Conservation (phyloP, 1,284 basidiomycete genomes). For the Moesziomyces sp. region DNA sequence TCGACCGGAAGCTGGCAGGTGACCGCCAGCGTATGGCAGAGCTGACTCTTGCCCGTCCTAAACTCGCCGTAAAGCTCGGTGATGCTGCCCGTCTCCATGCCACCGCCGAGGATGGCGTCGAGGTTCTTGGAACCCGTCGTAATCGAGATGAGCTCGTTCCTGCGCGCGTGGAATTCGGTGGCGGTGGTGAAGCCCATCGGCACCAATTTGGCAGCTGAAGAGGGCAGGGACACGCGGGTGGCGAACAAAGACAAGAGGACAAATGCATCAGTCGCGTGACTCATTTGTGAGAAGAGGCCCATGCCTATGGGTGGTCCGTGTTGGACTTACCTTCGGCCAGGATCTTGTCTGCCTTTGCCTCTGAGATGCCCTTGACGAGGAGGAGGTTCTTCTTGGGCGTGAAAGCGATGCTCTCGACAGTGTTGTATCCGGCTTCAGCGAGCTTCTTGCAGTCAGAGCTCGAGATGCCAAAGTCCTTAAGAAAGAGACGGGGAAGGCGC, state of each 20-base stretch:
- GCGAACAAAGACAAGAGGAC: conserved; percentile 5
- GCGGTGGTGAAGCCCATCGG: conserved; percentile 98
- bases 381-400: conserved; percentile 94
- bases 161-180: conserved; percentile 89
- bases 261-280: background rate
- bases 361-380: conserved; percentile 95
- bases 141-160: conserved; percentile 96
- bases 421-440: conserved; percentile 89
- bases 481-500: background rate
- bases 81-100: conserved; percentile 97
- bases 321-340: conserved; percentile 79
- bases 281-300: too few species aligned
- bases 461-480: conserved; percentile 84
- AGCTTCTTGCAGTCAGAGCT: conserved; percentile 95
- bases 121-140: conserved; percentile 96
- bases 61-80: conserved; percentile 99
- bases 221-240: background rate
- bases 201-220: conserved; percentile 88
- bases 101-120: conserved; percentile 94
- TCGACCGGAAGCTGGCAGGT: conserved; percentile 95
- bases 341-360: conserved; percentile 97
- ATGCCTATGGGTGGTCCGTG: too few species aligned
- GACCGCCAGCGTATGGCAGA: conserved; percentile 97
- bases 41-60: conserved; percentile 96
- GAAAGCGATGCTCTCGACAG: conserved; percentile 94